Base-by-base conservation (phyloP, 1,284 basidiomycete genomes). In the Rugosomyces carneus region DNA sequence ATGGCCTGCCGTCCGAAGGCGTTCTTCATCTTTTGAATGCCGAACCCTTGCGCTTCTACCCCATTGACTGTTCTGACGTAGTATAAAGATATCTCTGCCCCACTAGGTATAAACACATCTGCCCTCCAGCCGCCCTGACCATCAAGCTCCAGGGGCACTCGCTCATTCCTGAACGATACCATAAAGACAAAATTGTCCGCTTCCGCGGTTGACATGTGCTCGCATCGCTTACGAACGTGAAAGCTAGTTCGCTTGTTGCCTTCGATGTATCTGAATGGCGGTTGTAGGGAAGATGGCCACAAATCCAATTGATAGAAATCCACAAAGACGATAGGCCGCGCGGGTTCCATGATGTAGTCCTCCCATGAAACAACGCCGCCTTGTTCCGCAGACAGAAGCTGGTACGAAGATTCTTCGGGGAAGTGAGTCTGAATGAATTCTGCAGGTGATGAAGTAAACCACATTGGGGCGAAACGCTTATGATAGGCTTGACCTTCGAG, bases 401-500 rank as follows among this genome's bases (percentile, higher is more conserved):
- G 72, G 51, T 66, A 69, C 9, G 61, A 57, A 21, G 62, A 62
- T 51, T 74, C 70, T 27, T 61, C 59, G 2, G 71, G 72, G 54
- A 63, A 72, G 55, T 74, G 72, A 27, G 60, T 60, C 46, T 53
- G 60, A 18, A 65, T 69, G 54, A 73, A 74, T 41, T 74, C 68
- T 32, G 51, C 40, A 16, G 67, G 60, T 4, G 63, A 54, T 11
- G 63, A 68, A 10, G 61, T 66, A 53, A 72, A 74, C 68, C 69
- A 72, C 19, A 56, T 55, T 5, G 69, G 60, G 13, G 60, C 55
- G 42, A 72, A 68, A 26, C 60, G 56, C 37, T 60, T 55, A 15
- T 58, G 53, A 53, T 66, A 73, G 1, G 50, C 46, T 13, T 53
- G 47, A 23, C 65, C 68, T 29, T 61, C 58, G 23, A 72, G 53